Conservation (phyloP, 1,284 basidiomycete genomes). For the Abortiporus biennis region DNA sequence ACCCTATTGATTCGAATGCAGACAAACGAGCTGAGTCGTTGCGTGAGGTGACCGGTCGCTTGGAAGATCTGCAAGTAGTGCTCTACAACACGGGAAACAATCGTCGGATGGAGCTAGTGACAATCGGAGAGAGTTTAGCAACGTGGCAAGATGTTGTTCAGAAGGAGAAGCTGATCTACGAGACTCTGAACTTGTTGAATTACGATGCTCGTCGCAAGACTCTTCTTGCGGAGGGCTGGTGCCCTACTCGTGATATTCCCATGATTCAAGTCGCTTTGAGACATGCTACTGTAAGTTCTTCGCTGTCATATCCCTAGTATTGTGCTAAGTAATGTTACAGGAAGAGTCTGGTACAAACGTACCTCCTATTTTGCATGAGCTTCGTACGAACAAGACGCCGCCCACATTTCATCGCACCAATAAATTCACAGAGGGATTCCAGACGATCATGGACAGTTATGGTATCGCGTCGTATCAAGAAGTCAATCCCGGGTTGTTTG, state of each 20-base stretch:
- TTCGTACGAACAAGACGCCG: slow-evolving; percentile 86
- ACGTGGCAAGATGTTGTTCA: slow-evolving; percentile 93
- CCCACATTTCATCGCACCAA: slow-evolving; percentile 96
- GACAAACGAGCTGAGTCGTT: slow-evolving; percentile 90
- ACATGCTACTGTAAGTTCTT: slow-evolving; percentile 74
- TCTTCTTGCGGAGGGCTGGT: slow-evolving; percentile 97
- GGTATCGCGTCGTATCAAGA: slow-evolving; percentile 95
- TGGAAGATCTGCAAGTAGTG: slow-evolving; percentile 91
- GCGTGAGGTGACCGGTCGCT: slow-evolving; percentile 80
- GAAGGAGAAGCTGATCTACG: slow-evolving; percentile 95
- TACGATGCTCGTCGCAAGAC: slow-evolving; percentile 94
- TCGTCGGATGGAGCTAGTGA: slow-evolving; percentile 81
- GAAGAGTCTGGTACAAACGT: slow-evolving; percentile 93
- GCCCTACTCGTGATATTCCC: slow-evolving; percentile 87
- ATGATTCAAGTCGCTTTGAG: slow-evolving; percentile 85
- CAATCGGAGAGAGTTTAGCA: slow-evolving; percentile 81
- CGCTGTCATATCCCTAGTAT: background rate
- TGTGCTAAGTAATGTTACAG: slow-evolving; percentile 27
- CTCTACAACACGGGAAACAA: slow-evolving; percentile 88
- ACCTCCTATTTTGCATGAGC: slow-evolving; percentile 89
- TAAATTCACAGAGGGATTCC: slow-evolving; percentile 97
- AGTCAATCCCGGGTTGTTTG: slow-evolving; percentile 94
- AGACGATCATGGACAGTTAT: slow-evolving; percentile 97
- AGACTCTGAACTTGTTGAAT: slow-evolving; percentile 92
- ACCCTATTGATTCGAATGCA: slow-evolving; percentile 92